Conservation (phyloP, 192 early-diverging fungal genomes). For the Kappamyces sp. region DNA sequence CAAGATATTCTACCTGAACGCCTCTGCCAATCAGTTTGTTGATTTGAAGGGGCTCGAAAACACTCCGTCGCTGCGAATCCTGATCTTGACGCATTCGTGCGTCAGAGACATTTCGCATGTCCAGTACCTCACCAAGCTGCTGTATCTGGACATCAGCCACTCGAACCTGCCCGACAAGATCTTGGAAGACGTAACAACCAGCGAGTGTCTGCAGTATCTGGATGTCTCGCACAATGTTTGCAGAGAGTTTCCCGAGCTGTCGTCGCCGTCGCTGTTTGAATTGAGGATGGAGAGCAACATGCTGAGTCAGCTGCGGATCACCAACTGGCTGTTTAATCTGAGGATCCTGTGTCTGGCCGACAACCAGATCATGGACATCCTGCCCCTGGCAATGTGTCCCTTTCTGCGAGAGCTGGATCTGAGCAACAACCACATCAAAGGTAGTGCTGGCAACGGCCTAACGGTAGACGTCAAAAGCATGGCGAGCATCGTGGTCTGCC, state of each 20-base stretch:
- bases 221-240: background rate
- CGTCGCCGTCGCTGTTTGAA: background rate
- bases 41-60: conserved; percentile 6
- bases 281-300: conserved; percentile 6
- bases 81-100: background rate
- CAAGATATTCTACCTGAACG: conserved; percentile 8
- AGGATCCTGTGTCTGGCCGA: conserved; percentile 7
- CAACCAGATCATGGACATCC: conserved; percentile 7
- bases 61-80: conserved; percentile 4
- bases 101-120: conserved; percentile 5
- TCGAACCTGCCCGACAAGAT: conserved; percentile 1
- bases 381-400: conserved; percentile 1
- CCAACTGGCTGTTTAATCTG: conserved; percentile 13
- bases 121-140: conserved; percentile 2
- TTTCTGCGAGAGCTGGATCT: conserved; percentile 7
- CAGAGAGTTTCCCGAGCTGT: conserved; percentile 11
- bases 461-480: conserved; percentile 8
- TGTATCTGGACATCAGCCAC: conserved; percentile 10
- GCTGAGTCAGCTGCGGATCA: background rate
- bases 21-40: conserved; percentile 10
- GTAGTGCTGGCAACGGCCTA: background rate
- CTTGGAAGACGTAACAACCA: background rate
- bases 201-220: background rate
- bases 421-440: conserved; percentile 4
- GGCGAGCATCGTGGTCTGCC: conserved; percentile 6